Conservation (phyloP, 768 basidiomycete species). For the Pisolithus albus region DNA sequence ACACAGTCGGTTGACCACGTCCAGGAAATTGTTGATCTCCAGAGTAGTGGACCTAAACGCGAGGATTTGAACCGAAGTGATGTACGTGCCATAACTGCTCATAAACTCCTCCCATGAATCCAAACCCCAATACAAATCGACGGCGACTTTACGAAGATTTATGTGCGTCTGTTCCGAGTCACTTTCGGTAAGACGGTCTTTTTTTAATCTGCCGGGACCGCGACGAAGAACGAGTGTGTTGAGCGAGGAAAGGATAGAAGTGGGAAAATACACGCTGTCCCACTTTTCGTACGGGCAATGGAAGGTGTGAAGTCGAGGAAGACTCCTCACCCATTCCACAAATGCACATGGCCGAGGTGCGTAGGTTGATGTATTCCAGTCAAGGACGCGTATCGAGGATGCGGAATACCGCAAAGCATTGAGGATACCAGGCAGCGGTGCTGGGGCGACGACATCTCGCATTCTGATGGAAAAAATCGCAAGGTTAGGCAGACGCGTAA, state of each 20-base stretch:
- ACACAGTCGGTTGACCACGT: conserved; percentile 9
- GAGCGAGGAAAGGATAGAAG: conserved; percentile 8
- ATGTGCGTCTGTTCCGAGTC: not conserved
- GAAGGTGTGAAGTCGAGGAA: conserved; percentile 9
- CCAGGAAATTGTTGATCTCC: not conserved
- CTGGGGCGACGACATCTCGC: not conserved
- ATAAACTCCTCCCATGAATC: conserved; percentile 12
- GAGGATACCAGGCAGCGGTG: conserved; percentile 4
- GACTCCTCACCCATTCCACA: conserved; percentile 5
- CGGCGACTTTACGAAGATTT: conserved; percentile 15
- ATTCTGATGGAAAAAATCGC: conserved; percentile 15
- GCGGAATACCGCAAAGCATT: conserved; percentile 12
- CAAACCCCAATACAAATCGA: conserved; percentile 1
- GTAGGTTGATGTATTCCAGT: conserved; percentile 4
- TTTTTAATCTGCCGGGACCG: not conserved
- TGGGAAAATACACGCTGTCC: not conserved
- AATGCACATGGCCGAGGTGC: not conserved
- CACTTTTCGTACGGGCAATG: not conserved
- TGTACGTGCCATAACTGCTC: conserved; percentile 7
- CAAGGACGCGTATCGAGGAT: conserved; percentile 14
- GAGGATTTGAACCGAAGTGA: conserved; percentile 14
- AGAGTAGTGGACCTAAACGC: not conserved
- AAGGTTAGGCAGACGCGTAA: conserved; percentile 14
- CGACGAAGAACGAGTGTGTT: conserved; percentile 7
- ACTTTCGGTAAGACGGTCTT: not conserved